Percentiles rank a stretch among this genome's conserved stretches.
phyloP scores from a whole-genome alignment of 768 basidiomycete species.

The Phanerochaete carnosa region DNA sequence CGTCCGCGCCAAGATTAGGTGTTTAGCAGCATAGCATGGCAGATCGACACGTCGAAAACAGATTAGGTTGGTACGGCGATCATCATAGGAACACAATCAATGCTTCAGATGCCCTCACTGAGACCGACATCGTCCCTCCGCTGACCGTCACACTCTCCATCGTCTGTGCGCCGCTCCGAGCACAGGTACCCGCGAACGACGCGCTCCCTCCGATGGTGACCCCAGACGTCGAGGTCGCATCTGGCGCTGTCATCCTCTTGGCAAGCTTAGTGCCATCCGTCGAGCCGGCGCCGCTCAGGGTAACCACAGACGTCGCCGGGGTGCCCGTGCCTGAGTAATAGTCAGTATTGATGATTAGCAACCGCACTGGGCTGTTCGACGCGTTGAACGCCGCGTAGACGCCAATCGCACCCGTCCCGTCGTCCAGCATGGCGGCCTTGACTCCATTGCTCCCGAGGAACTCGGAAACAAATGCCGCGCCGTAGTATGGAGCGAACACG shows the following conservation, averaged over 20 bases:
- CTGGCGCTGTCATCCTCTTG: constrained; percentile 33
- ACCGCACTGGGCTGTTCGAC: constrained; percentile 23
- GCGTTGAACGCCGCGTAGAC: constrained; percentile 30
- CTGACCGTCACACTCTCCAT: constrained; percentile 25
- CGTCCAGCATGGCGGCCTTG: constrained; percentile 32
- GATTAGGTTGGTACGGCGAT: constrained; percentile 9
- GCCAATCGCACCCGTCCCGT: constrained; percentile 28
- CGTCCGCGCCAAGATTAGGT: neutral
- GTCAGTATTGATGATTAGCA: constrained; percentile 34
- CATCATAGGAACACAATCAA: constrained; percentile 31
- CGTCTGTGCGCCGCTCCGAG: constrained; percentile 21
- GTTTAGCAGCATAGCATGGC: neutral
- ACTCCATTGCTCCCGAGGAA: constrained; percentile 32
- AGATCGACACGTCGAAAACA: neutral
- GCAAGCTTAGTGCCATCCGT: constrained; percentile 21
- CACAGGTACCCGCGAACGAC: constrained; percentile 27
- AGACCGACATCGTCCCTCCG: constrained; percentile 23
- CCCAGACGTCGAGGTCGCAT: constrained; percentile 27
- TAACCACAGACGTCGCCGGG: constrained; percentile 26
- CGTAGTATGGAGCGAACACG: constrained; percentile 35
- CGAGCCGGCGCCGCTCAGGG: constrained; percentile 21
- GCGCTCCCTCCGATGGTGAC: constrained; percentile 34
- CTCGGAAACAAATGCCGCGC: constrained; percentile 35
- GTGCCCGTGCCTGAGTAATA: constrained; percentile 33
- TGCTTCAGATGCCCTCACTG: constrained; percentile 35